Base-by-base conservation (phyloP, 164 flowering plant species). In the Chimonanthus salicifolius region DNA sequence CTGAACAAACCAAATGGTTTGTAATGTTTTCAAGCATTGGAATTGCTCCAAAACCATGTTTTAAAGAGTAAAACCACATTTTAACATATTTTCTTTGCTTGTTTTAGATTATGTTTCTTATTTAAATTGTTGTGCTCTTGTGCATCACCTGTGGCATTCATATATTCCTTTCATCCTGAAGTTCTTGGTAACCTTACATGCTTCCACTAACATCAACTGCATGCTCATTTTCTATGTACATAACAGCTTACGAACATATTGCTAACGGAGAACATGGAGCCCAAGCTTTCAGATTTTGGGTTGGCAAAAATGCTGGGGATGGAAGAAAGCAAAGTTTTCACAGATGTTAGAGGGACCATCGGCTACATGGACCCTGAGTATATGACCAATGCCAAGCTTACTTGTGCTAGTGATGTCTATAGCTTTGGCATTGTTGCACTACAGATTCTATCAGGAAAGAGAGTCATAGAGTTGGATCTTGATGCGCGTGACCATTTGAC, bases 311-410 rank as follows among this genome's bases (percentile, higher is more conserved):
- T 91, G 84, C 73, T 91, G 62, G 88, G 83, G 16, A 87, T 89
- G 90, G 88, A 91, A 50, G 88, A 91, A 78, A 89, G 84, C 77
- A 88, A 88, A 72, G 96, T 91, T 8, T 89, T 86, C 67, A 91
- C 96, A 4, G 92, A 87, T 75, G 92, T 91, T 16, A 81, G 89
- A 54, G 97, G 94, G 71, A 89, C 94, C 46, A 81, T 89, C 54
- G 97, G 93, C 18, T 91, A 89, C 74, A 89, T 91, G 97, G 97
- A 89, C 71, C 91, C 91, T 33, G 92, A 91, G 65, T 91, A 91
- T 73, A 88, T 89, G 90, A 88, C 77, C 74, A 89, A 89, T 76
- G 92, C 94, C 68, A 89, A 87, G 76, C 85, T 89, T 60, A 91
- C 97, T 6, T 76, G 86, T 74, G 92, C 89, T 7, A 91, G 94